Percentiles rank a stretch among this genome's conserved stretches.
These are phyloP conservation scores for Rhododendron kiyosumense DNA, from an alignment of 148 eudicot genomes.

Conservation along the genomic window DNA sequence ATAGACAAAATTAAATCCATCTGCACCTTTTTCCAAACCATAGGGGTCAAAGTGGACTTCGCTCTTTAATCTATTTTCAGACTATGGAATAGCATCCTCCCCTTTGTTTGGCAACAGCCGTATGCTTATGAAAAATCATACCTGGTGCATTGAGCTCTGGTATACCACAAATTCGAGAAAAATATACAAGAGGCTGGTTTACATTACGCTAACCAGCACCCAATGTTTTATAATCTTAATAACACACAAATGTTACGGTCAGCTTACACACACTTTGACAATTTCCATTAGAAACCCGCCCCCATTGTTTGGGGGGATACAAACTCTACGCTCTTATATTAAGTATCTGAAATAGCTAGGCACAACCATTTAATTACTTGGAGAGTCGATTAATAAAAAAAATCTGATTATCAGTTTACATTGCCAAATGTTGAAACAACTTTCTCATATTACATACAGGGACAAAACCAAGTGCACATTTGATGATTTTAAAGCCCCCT, in stretches of 20 bases:
- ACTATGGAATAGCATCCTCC: neutral
- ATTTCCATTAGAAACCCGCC: neutral
- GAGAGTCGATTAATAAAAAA: neutral
- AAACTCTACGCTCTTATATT: neutral
- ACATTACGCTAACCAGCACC: neutral
- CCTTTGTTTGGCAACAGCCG: neutral
- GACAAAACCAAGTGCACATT: neutral
- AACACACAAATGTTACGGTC: neutral
- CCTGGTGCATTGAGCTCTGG: neutral
- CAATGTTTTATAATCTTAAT: neutral
- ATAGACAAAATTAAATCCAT: no score
- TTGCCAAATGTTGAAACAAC: neutral
- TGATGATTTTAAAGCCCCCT: neutral
- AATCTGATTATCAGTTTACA: neutral
- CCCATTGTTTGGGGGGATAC: neutral
- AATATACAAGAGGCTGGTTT: neutral
- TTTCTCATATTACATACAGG: slow-evolving; percentile 6
- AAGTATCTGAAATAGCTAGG: neutral
- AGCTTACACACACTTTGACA: neutral
- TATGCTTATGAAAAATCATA: neutral
- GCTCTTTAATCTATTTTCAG: no score
- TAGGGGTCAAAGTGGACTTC: no score
- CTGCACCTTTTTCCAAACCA: no score
- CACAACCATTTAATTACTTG: neutral
- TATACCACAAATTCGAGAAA: neutral